Evolutionary conservation across 306 rosid species (phyloP).

Genomic region (Phaseolus lunatus): DNA sequence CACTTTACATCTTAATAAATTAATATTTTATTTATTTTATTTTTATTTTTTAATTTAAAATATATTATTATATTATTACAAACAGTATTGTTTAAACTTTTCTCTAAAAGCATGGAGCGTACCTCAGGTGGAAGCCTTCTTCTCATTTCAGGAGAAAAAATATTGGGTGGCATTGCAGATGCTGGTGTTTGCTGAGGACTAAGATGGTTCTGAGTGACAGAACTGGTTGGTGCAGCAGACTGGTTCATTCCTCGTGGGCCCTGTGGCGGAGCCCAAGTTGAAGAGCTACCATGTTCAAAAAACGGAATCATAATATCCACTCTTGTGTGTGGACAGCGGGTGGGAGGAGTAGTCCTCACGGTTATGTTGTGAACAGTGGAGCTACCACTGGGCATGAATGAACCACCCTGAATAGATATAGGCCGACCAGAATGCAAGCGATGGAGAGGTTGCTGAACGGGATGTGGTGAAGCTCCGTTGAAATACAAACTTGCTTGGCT

Average conservation of each 20-base stretch:
- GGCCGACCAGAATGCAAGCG: not conserved
- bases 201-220: not conserved
- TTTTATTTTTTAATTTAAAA: no score
- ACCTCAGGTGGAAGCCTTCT: not conserved
- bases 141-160: not conserved
- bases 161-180: not conserved
- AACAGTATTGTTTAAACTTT: no score
- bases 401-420: no score
- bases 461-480: not conserved
- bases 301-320: no score
- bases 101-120: not conserved
- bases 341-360: not conserved
- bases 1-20: no score
- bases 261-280: not conserved
- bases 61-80: no score
- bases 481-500: not conserved
- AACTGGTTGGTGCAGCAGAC: not conserved
- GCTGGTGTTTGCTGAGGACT: not conserved
- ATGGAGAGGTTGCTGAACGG: not conserved
- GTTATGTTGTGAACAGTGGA: not conserved
- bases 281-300: not conserved
- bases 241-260: not conserved
- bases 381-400: not conserved
- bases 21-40: no score
- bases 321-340: not conserved